These are phyloP conservation scores for Russula sp. DNA, from an alignment of 768 basidiomycete species.

Conservation along the genomic window DNA sequence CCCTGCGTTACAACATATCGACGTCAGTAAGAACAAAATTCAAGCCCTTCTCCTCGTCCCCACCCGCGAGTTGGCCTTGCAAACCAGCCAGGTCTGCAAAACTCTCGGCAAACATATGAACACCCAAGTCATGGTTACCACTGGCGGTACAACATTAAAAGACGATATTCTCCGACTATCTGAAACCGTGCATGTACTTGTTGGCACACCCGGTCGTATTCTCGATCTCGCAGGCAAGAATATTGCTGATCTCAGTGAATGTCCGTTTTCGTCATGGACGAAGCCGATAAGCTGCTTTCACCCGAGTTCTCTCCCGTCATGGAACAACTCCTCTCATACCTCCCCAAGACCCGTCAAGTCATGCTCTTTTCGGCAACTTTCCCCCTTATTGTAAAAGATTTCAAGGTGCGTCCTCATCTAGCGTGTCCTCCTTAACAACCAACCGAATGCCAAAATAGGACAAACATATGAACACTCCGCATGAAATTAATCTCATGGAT, in stretches of 20 bases:
- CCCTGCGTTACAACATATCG: conserved; percentile 91
- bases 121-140: conserved; percentile 98
- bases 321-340: conserved; percentile 87
- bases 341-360: conserved; percentile 86
- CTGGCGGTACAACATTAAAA: conserved; percentile 95
- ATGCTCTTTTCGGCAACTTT: conserved; percentile 99
- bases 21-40: conserved; percentile 79
- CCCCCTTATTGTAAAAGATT: conserved; percentile 98
- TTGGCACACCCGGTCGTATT: conserved; percentile 95
- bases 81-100: conserved; percentile 99
- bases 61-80: conserved; percentile 96
- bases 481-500: conserved; percentile 99
- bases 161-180: conserved; percentile 94
- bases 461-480: conserved; percentile 93
- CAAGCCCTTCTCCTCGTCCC: conserved; percentile 96
- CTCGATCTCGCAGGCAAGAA: conserved; percentile 90
- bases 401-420: conserved; percentile 62
- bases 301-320: conserved; percentile 98
- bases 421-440: conserved; percentile 5
- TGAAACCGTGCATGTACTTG: conserved; percentile 91
- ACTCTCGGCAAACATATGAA: conserved; percentile 94
- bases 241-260: conserved; percentile 91
- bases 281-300: conserved; percentile 95
- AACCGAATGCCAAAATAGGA: conserved; percentile 50
- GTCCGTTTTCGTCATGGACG: conserved; percentile 98